phyloP scores from a whole-genome alignment of 345 rosid species.

The Barbarea vulgaris region DNA sequence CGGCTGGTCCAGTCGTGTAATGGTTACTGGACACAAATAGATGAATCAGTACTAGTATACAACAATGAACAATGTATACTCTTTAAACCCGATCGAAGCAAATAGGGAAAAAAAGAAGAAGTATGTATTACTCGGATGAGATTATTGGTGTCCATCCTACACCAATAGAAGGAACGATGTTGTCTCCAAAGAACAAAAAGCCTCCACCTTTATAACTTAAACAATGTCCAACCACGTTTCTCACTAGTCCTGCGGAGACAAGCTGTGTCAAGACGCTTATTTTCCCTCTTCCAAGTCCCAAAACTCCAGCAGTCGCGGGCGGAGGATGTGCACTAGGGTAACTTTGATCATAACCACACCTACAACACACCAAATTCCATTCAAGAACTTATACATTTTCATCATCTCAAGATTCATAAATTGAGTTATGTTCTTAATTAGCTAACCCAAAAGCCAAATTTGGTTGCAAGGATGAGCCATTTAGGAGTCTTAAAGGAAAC shows the following conservation, averaged over 20 bases:
- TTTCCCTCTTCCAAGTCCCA: conserved; percentile 73
- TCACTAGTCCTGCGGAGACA: conserved; percentile 39
- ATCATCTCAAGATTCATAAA: background rate
- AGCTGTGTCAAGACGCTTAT: conserved; percentile 66
- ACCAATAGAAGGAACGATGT: conserved; percentile 53
- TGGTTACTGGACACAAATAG: conserved; percentile 53
- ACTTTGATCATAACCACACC: conserved; percentile 73
- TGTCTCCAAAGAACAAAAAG: conserved; percentile 73
- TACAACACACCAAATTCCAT: conserved; percentile 20
- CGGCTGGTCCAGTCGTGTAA: conserved; percentile 64
- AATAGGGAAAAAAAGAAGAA: background rate
- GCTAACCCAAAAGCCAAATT: conserved; percentile 65
- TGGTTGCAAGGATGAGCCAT: conserved; percentile 49
- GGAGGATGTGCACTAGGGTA: conserved; percentile 45
- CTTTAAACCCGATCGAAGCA: background rate
- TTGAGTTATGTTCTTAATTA: background rate
- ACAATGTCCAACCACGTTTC: conserved; percentile 77
- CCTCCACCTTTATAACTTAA: conserved; percentile 74
- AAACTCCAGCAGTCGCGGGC: conserved; percentile 63
- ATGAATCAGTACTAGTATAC: background rate
- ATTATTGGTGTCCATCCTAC: conserved; percentile 59
- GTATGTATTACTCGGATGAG: background rate
- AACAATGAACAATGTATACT: background rate
- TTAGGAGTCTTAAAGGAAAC: conserved; percentile 46
- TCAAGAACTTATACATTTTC: conserved; percentile 3